Percentiles rank a stretch among this genome's conserved stretches.
Conservation (phyloP, 495 filamentous ascomycete species). For the Gamarada debralockiae region DNA sequence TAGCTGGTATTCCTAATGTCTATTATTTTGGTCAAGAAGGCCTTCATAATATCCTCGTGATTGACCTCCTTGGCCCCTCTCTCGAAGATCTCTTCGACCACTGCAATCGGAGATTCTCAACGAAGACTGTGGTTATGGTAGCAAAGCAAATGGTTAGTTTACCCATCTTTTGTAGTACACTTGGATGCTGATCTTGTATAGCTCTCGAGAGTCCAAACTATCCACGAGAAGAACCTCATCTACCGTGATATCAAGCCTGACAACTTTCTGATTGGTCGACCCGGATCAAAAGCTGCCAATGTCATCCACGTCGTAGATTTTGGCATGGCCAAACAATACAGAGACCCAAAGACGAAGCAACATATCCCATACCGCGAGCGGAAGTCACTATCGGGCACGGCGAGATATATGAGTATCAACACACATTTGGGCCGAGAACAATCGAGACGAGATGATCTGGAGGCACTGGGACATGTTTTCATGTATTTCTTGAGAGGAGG, state of each 20-base stretch:
- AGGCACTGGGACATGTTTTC: slow-evolving; percentile 96
- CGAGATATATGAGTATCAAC: slow-evolving; percentile 99
- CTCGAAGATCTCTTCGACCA: slow-evolving; percentile 98
- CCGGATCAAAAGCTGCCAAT: slow-evolving; percentile 86
- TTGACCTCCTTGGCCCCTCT: slow-evolving; percentile 93
- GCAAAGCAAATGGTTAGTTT: slow-evolving; percentile 94
- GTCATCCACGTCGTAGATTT: slow-evolving; percentile 99
- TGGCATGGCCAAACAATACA: slow-evolving; percentile 99
- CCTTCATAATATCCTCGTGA: slow-evolving; percentile 98
- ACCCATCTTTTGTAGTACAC: not conserved
- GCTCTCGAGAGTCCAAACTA: slow-evolving; percentile 97
- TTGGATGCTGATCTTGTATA: slow-evolving; percentile 28
- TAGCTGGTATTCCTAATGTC: slow-evolving; percentile 98
- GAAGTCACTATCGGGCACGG: slow-evolving; percentile 95
- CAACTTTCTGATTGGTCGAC: slow-evolving; percentile 98
- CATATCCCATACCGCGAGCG: slow-evolving; percentile 98
- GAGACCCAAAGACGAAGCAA: slow-evolving; percentile 98
- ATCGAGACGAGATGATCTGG: slow-evolving; percentile 92
- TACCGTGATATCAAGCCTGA: slow-evolving; percentile 99
- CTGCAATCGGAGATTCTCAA: slow-evolving; percentile 91
- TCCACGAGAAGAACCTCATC: slow-evolving; percentile 99
- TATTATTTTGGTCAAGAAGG: slow-evolving; percentile 99
- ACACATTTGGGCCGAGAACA: slow-evolving; percentile 96
- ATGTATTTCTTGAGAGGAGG: slow-evolving; percentile 98
- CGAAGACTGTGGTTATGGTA: slow-evolving; percentile 99